Base-by-base conservation (phyloP, 805 yeast species). In the Ogataea ganodermae region DNA sequence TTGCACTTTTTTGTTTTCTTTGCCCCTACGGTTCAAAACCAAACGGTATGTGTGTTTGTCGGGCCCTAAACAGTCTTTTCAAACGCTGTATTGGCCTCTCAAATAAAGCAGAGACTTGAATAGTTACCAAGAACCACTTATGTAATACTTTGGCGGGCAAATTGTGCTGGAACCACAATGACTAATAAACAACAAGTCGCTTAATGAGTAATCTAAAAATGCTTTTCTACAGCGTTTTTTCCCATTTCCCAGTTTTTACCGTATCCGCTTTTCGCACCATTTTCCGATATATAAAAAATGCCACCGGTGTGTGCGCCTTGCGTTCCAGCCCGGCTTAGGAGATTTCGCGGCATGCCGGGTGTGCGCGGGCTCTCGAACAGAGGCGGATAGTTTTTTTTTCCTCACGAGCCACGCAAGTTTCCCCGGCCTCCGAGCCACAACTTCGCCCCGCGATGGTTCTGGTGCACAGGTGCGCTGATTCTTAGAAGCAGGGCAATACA, bases 361-460 rank as follows among this genome's bases (percentile, higher is more conserved):
- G 17, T 20, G 9, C 36, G 36, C 36, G 36, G 36, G 36, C 18
- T 6, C 21, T 8, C 23, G 9, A 10, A 24, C 27, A 10, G n/a
- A n/a, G n/a, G n/a, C n/a, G n/a, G n/a, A n/a, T n/a, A n/a, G n/a
- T 22, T 22, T 22, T 22, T 22, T 22, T 22, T 22, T 22, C 8
- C 8, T 6, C 24, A 6, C 14, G 33, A 16, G 33, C 33, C 33
- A 30, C 33, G 33, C 33, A 9, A 30, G 6, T 30, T 30, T 8
- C 33, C 33, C 33, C 36, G 36, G 36, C 36, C 36, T 33, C 36
- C 36, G 36, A 35, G 39, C 39, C 39, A 22, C 39, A 35, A 35
- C 39, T 22, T 35, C 17, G 39, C 39, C 42, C 32, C 42, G 16
- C 23, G 32, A 27, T 18, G 3, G 12, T 2, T 7, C 5, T 16